phyloP scores from a whole-genome alignment of 2,329 filamentous ascomycete species.

The Dothideomycetidae sp. region DNA sequence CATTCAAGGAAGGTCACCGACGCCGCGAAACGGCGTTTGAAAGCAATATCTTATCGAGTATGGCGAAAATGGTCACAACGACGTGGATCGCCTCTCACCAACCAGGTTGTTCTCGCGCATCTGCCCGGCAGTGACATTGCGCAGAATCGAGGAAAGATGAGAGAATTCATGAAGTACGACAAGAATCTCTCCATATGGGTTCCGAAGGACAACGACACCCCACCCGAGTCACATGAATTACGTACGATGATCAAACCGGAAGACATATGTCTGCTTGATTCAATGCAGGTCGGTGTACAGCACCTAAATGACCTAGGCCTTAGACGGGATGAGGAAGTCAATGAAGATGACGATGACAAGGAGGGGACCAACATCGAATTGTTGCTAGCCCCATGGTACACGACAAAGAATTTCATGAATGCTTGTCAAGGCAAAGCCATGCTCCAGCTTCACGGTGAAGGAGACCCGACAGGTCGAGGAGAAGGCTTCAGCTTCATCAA shows the following conservation, averaged over 20 bases:
- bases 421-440: conserved; percentile 92
- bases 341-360: conserved; percentile 50
- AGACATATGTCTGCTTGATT: conserved; percentile 84
- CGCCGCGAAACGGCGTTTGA: conserved; percentile 89
- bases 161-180: conserved; percentile 87
- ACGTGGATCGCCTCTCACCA: conserved; percentile 72
- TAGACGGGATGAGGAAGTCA: conserved; percentile 46
- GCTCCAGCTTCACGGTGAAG: conserved; percentile 85
- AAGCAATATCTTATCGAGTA: conserved; percentile 87
- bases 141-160: conserved; percentile 90
- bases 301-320: conserved; percentile 86
- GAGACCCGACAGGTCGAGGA: conserved; percentile 84
- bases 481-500: conserved; percentile 95
- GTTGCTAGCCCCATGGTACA: conserved; percentile 89
- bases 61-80: conserved; percentile 60
- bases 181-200: conserved; percentile 85
- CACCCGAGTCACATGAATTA: conserved; percentile 69
- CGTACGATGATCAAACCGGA: conserved; percentile 87
- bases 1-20: conserved; percentile 93
- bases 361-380: conserved; percentile 67
- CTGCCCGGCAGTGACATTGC: conserved; percentile 88
- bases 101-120: conserved; percentile 45
- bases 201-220: conserved; percentile 53
- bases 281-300: conserved; percentile 90
- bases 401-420: conserved; percentile 90